phyloP scores from a whole-genome alignment of 1,284 basidiomycete species.

The Sporisorium scitamineum region DNA sequence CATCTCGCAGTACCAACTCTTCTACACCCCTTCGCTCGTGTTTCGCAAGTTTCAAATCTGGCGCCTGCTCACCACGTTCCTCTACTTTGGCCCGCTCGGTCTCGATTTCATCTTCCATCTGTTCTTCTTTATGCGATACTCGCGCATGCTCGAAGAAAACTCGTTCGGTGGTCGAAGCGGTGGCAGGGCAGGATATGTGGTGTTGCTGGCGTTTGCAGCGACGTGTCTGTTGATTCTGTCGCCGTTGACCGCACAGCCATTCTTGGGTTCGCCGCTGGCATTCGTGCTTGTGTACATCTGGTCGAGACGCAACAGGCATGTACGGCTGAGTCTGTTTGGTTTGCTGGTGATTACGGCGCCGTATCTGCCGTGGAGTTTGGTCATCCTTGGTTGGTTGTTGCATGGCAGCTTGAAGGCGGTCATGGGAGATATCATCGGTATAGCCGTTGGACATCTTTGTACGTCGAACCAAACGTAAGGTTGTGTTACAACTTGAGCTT shows the following conservation, averaged over 20 bases:
- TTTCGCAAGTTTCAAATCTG: constrained; percentile 76
- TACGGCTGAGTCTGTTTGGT: constrained; percentile 94
- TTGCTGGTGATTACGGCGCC: constrained; percentile 93
- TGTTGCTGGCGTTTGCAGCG: constrained; percentile 84
- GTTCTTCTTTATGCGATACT: constrained; percentile 98
- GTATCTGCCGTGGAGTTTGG: constrained; percentile 90
- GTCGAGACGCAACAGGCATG: constrained; percentile 91
- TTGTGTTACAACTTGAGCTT: too few species aligned
- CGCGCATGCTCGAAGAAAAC: constrained; percentile 93
- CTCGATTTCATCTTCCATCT: constrained; percentile 92
- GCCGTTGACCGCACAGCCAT: constrained; percentile 69
- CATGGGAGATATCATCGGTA: constrained; percentile 79
- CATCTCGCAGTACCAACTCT: constrained; percentile 61
- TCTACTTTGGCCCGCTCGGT: constrained; percentile 92
- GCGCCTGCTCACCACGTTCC: constrained; percentile 89
- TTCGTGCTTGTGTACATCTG: constrained; percentile 92
- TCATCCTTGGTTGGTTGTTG: constrained; percentile 87
- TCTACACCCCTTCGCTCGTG: constrained; percentile 61
- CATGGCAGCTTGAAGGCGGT: constrained; percentile 87
- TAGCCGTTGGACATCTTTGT: constrained; percentile 65
- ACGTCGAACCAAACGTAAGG: constrained; percentile 16
- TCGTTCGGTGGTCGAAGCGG: constrained; percentile 86
- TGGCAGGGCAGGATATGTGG: constrained; percentile 87
- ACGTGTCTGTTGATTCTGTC: constrained; percentile 73
- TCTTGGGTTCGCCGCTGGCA: constrained; percentile 48